These are phyloP conservation scores for Paramyrothecium roridum DNA, from an alignment of 2,329 filamentous ascomycete genomes.

Conservation along the genomic window DNA sequence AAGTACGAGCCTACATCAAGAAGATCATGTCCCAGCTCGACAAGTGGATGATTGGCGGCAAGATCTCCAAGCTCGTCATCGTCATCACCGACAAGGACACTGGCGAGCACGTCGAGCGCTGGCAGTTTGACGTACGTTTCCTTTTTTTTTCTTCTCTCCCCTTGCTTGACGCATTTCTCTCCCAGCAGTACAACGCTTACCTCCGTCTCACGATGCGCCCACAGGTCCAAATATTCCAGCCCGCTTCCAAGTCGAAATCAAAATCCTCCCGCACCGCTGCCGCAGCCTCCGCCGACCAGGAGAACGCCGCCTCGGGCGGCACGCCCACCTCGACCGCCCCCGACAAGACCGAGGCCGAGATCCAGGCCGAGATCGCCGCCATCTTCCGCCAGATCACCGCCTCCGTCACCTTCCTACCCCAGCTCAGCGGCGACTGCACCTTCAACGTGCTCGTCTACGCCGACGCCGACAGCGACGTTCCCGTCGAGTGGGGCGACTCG, in stretches of 20 bases:
- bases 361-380: constrained; percentile 92
- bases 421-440: constrained; percentile 86
- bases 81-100: constrained; percentile 98
- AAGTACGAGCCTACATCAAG: constrained; percentile 98
- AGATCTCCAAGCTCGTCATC: constrained; percentile 95
- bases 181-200: constrained; percentile 8
- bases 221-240: constrained; percentile 36
- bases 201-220: constrained; percentile 1
- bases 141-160: neutral
- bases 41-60: constrained; percentile 95
- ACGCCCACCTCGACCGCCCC: constrained; percentile 23
- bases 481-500: constrained; percentile 97
- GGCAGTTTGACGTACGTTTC: constrained; percentile 84
- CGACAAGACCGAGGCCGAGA: constrained; percentile 89
- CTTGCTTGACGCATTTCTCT: constrained; percentile 1
- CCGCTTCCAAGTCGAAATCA: constrained; percentile 32
- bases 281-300: constrained; percentile 53
- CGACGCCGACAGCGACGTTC: constrained; percentile 93
- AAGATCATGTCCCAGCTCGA: constrained; percentile 98
- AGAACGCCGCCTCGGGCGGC: constrained; percentile 56
- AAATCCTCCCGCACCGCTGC: constrained; percentile 36
- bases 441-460: constrained; percentile 97
- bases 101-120: constrained; percentile 91
- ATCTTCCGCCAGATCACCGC: constrained; percentile 98
- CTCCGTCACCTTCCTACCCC: constrained; percentile 92